Base-by-base conservation (phyloP, 2,329 filamentous ascomycete genomes). In the Madurella fahalii region DNA sequence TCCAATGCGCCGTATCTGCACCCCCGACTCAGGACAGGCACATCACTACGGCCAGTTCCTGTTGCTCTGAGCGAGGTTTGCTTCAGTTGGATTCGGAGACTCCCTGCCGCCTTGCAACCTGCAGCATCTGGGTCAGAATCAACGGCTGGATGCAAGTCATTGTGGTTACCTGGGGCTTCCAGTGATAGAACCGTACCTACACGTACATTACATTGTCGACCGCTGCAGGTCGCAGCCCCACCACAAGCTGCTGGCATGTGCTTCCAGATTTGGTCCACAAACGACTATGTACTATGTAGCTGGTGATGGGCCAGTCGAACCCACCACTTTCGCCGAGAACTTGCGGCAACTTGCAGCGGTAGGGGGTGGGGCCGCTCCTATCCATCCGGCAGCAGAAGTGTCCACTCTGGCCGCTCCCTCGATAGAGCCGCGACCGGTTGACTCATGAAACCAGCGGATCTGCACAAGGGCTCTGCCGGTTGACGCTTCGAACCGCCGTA, bases 371-470 rank as follows among this genome's bases (percentile, higher is more conserved):
- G 48, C 42, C 20, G 47, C 39, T 39, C 25, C 25, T 25, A 25
- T 25, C 25, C 25, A 25, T 25, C 25, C 25, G 25, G 7, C 25
- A 25, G 42, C 34, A n/a, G 42, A 18, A 13, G 16, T 30, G 25
- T 45, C 52, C 52, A 40, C 41, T 25, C 5, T 25, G n/a, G 9
- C 30, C 37, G 25, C 12, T 39, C 40, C 18, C 17, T 25, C 48
- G 44, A 48, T 16, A 31, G 39, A 12, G 16, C 40, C 2, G 30
- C 47, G 43, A 31, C 52, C 45, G 46, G 39, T 55, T 58, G 56
- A 58, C 34, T 58, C 56, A 58, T 46, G 49, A 41, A 52, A 43
- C 52, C 41, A 45, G 41, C 55, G 47, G 37, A 57, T 51, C 50
- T 25, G 40, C 16, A 41, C 47, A 39, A 39, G 47, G 17, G 31